Evolutionary conservation across 2,329 filamentous ascomycete species (phyloP), one percentile per base, ranked within the genome.

Genomic region (Ceratocystis diversiconidia): DNA sequence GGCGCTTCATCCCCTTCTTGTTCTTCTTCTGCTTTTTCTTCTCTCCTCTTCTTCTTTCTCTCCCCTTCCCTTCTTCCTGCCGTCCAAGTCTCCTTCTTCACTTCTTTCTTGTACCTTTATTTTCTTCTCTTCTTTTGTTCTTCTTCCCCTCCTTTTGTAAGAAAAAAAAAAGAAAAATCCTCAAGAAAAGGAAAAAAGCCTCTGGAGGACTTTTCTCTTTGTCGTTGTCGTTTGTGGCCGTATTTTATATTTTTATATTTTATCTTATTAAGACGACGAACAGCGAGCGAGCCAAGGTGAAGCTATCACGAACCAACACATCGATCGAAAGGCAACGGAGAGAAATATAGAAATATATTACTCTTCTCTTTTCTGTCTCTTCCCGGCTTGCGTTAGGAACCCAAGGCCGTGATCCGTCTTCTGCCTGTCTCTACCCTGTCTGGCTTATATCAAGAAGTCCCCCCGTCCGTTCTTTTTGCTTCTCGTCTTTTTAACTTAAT

Each of bases 101-200:
- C 19, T 65, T 63, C 19, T 63, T 41, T 62, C 48, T 65, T 50
- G 28, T 63, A 60, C 19, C 46, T 60, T 62, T 60, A 41, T 61
- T 44, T 62, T 55, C 36, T 68, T 43, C 3, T 46, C 48, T 57
- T 64, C 36, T 59, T 36, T 65, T 69, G 60, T 30, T 59, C 46
- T 61, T 50, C 46, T 62, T 22, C 12, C 17, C 2, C 3, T 19
- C 22, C 64, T 65, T 19, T 25, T 28, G 22, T 10, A 28, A 22
- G 36, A 41, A 41, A 41, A 41, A 41, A 41, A 41, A 41, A 12
- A 12, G 4, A 41, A 32, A 32, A 32, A 41, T 15, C 12, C 36
- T 41, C 36, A 41, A 15, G 36, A 15, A 41, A 41, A 41, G 12
- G 30, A 15, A 15, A 41, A 46, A 60, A 48, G 36, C 48, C 63